Evolutionary conservation across 2,329 filamentous ascomycete genomes (phyloP), one percentile per base, ranked within the genome.

Genomic region (Tolypocladium inflatum): DNA sequence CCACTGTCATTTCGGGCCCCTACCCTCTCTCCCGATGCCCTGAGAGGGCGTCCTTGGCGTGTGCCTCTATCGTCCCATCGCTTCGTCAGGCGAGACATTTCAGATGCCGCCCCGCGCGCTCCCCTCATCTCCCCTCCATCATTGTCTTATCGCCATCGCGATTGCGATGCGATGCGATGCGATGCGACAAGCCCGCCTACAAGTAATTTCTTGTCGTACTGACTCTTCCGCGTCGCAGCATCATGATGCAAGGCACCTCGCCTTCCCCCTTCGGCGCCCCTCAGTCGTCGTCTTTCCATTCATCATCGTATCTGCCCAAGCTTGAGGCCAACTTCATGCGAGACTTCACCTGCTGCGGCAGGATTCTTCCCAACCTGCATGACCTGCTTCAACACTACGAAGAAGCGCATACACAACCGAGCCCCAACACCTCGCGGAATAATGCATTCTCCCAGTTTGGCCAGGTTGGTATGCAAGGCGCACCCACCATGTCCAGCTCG

Each of bases 291-390:
- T 97, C 93, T 1, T 95, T 91, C 67, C 93, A 97, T 73, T 97
- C 93, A 1, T 96, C 92, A 8, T 97, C 94, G 33, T 97, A 97
- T 71, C 83, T 97, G 1, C 93, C 92, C 11, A 97, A 96, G 73
- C 85, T 97, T 69, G 94, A 99, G 74, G 93, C 93, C 61, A 94
- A 93, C 69, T 99, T 97, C 73, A 95, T 97, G 90, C 88, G 88
- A 73, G 92, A 97, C 76, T 97, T 97, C 75, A 88, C 88, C 56
- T 99, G 94, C 77, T 99, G 94, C 75, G 91, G 91, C 67, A 84
- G 90, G 67, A 93, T 88, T 38, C 82, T 97, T 64, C 89, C 92
- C 30, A 95, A 92, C 55, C 83, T 99, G 65, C 94, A 99, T 75
- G 94, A 97, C 70, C 80, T 99, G 53, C 79, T 99, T 53, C 91